A percentile compares a stretch with the other conserved stretches of the same genome.
Evolutionary conservation across 108 stramenopile genomes (phyloP).

Genomic region (Conticribra weissflogii): DNA sequence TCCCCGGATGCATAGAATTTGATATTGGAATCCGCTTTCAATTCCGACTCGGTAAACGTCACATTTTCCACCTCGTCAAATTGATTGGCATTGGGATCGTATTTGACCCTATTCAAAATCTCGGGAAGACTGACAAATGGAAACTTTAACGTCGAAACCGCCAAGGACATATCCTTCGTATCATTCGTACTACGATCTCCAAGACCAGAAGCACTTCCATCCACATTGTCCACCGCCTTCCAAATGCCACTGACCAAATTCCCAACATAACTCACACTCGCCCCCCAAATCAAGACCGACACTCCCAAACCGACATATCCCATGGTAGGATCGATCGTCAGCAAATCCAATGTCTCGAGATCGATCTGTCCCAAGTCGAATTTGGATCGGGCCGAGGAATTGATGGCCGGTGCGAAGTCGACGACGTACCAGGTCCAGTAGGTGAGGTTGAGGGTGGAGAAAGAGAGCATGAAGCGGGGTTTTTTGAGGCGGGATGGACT

Average conservation of each 20-base stretch:
- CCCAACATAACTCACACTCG: conserved; percentile 32
- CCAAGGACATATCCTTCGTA: conserved; percentile 13
- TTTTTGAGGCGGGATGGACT: conserved; percentile 36
- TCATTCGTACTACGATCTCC: neutral
- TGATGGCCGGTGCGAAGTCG: conserved; percentile 57
- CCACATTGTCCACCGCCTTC: conserved; percentile 20
- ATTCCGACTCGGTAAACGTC: conserved; percentile 31
- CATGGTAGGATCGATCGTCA: conserved; percentile 52
- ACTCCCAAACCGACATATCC: conserved; percentile 55
- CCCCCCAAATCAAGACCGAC: conserved; percentile 28
- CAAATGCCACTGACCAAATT: conserved; percentile 50
- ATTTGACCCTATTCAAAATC: conserved; percentile 21
- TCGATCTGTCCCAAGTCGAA: conserved; percentile 41
- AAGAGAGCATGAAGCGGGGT: conserved; percentile 35
- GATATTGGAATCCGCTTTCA: conserved; percentile 28
- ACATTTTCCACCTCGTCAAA: conserved; percentile 27
- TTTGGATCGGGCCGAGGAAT: conserved; percentile 43
- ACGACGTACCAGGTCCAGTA: conserved; percentile 62
- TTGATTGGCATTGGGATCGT: conserved; percentile 31
- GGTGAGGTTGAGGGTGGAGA: conserved; percentile 44
- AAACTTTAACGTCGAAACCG: conserved; percentile 34
- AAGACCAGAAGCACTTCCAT: no score
- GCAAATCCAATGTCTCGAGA: conserved; percentile 30
- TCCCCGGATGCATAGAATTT: conserved; percentile 34
- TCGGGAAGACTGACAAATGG: conserved; percentile 37